Percentiles rank a stretch among this genome's conserved stretches.
phyloP scores from a whole-genome alignment of 2,329 filamentous ascomycete species.

The Monilinia fructigena region DNA sequence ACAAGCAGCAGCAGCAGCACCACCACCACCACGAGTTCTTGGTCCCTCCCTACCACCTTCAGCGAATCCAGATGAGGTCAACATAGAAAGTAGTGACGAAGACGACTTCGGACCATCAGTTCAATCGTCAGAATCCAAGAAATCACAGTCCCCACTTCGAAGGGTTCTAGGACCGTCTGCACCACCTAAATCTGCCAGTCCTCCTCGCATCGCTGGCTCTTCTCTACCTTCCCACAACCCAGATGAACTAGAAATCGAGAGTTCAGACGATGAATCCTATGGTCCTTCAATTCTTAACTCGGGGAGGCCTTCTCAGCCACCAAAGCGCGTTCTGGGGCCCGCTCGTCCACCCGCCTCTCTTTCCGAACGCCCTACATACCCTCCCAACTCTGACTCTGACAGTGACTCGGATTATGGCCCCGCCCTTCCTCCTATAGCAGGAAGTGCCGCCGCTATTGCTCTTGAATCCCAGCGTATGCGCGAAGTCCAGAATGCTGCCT shows the following conservation, averaged over 20 bases:
- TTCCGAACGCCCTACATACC: slow-evolving; percentile 42
- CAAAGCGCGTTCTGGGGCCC: slow-evolving; percentile 41
- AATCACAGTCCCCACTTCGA: background rate
- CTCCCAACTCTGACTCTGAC: slow-evolving; percentile 39
- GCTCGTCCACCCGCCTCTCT: slow-evolving; percentile 46
- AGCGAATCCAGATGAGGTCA: slow-evolving; percentile 47
- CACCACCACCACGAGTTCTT: slow-evolving; percentile 29
- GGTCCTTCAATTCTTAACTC: background rate
- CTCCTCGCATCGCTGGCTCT: slow-evolving; percentile 32
- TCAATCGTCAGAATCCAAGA: slow-evolving; percentile 26
- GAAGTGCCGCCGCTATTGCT: slow-evolving; percentile 31
- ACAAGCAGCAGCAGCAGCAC: slow-evolving; percentile 36
- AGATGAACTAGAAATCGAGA: slow-evolving; percentile 49
- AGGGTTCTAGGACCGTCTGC: slow-evolving; percentile 30
- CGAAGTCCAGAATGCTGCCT: slow-evolving; percentile 16
- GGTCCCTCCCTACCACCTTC: slow-evolving; percentile 40
- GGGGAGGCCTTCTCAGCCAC: slow-evolving; percentile 10
- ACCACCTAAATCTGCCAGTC: slow-evolving; percentile 40
- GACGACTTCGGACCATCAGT: slow-evolving; percentile 29
- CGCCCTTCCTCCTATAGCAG: slow-evolving; percentile 51
- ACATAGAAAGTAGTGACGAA: slow-evolving; percentile 46
- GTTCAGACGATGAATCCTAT: slow-evolving; percentile 35
- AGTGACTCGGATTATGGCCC: slow-evolving; percentile 58
- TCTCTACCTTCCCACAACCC: slow-evolving; percentile 39
- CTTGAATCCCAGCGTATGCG: slow-evolving; percentile 8